Conservation (phyloP, 1,284 basidiomycete species). For the Austroboletus novae-zelandiae region DNA sequence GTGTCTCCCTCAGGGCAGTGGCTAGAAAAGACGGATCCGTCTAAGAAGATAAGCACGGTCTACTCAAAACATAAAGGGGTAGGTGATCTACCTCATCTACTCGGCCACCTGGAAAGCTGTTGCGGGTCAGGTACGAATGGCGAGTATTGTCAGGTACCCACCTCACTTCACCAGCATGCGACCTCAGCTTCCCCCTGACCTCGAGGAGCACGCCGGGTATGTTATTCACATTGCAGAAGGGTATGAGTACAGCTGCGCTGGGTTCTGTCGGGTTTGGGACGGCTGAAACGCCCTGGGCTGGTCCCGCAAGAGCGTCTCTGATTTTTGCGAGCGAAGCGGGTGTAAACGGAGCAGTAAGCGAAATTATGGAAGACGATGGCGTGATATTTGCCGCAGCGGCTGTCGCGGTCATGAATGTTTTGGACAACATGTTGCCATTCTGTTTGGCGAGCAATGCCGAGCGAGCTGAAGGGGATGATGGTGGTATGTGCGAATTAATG, state of each 20-base stretch:
- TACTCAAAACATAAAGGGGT: neutral
- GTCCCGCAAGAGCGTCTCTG: slow-evolving; percentile 36
- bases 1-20: slow-evolving; percentile 68
- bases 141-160: slow-evolving; percentile 31
- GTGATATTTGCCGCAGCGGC: slow-evolving; percentile 1
- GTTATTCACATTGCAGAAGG: slow-evolving; percentile 68
- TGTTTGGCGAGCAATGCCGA: neutral
- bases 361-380: slow-evolving; percentile 22
- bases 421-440: slow-evolving; percentile 29
- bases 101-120: slow-evolving; percentile 76
- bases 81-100: slow-evolving; percentile 53
- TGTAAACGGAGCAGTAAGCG: slow-evolving; percentile 42
- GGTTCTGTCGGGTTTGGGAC: slow-evolving; percentile 20
- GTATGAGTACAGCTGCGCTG: slow-evolving; percentile 70
- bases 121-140: neutral
- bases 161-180: slow-evolving; percentile 82
- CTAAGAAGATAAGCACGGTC: slow-evolving; percentile 34
- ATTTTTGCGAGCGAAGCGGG: slow-evolving; percentile 39
- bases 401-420: slow-evolving; percentile 19
- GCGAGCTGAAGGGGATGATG: neutral
- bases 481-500: no score
- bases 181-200: slow-evolving; percentile 61
- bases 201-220: slow-evolving; percentile 68
- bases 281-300: slow-evolving; percentile 4
- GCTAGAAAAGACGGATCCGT: slow-evolving; percentile 52